Base-by-base conservation (phyloP, 2,329 filamentous ascomycete genomes). In the Setomelanomma holmii region DNA sequence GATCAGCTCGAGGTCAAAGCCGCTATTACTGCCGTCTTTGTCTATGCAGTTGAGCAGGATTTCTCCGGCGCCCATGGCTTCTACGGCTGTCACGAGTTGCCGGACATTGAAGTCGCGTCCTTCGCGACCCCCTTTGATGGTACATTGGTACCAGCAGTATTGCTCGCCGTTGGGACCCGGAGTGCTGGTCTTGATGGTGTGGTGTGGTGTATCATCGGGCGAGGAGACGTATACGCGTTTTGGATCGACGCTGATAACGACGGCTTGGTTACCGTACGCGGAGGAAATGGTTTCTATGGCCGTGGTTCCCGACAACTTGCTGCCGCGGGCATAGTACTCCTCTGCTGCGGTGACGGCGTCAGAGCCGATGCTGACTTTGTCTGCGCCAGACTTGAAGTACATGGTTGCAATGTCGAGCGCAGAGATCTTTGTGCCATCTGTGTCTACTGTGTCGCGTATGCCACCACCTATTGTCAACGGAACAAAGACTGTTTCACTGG, bases 11-110 rank as follows among this genome's bases (percentile, higher is more conserved):
- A 96, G 81, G 75, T 99, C 95, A 72, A 97, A 99, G 1, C 95
- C 95, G 64, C 86, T 89, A 78, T 96, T 97, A 50, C 90, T 95
- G 47, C 95, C 95, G 74, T 99, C 95, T 72, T 89, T 91, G 80
- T 99, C 95, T 68, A 99, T 99, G 80, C 93, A 97, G 78, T 99
- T 99, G 50, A 99, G 85, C 45, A 99, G 79, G 52, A 99, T 90
- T 80, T 99, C 95, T 50, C 95, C 95, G 1, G 90, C 85, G 46
- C 95, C 95, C 91, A 99, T 96, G 50, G 91, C 92, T 78, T 99
- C 92, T 30, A 98, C 93, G 11, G 95, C 95, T 63, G 85, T 86
- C 8, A 89, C 86, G 8, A 99, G 84, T 78, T 98, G 90, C 12
- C 93, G 85, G 14, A 97, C 95, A 72, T 98, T 93, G 61, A 98